Evolutionary conservation across 345 rosid genomes (phyloP), one percentile per base, ranked within the genome.

Genomic region (Ceriops zippeliana): DNA sequence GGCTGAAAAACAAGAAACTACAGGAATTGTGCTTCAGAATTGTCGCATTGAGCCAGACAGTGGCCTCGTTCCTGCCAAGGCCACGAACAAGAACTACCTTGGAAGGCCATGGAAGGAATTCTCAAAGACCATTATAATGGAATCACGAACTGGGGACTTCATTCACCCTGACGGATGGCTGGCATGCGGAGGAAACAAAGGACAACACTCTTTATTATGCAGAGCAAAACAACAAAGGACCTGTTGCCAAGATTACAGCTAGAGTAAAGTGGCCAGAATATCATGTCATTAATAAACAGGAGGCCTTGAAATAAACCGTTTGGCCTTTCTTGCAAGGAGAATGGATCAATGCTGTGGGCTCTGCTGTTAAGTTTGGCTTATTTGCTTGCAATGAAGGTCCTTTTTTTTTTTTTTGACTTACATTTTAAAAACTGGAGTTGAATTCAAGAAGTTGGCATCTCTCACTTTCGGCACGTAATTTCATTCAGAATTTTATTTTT

Each of bases 211-310:
- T 91, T 56, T 80, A 67, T 65, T 93, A 87, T 26, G 95, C 81
- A 0, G 98, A 90, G 81, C 89, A 65, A 64, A 82, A 82, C 35
- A 90, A 90, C 67, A 69, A 72, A 1, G 93, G 97, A 26, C 75
- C 81, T 13, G 87, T 91, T 0, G 81, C 89, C 7, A 58, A 47
- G 2, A 81, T 86, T 2, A 52, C 19, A 10, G 56, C 63, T 2
- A 79, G 97, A 74, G 97, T 93, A 34, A 82, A 84, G 35, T 91
- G 98, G 98, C 74, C 78, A 16, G 97, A 97, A 0, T 79, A 77
- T 69, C 83, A 82, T 75, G 70, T 75, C 32, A 62, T 90, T n/a
- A 69, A 51, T 6, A 83, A 65, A 66, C 69, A 79, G 0, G 87
- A 86, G 34, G 95, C 97, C 0, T 47, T 56, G 73, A 83, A 82